phyloP scores from a whole-genome alignment of 495 filamentous ascomycete genomes.

The Hypoxylon fuscum region DNA sequence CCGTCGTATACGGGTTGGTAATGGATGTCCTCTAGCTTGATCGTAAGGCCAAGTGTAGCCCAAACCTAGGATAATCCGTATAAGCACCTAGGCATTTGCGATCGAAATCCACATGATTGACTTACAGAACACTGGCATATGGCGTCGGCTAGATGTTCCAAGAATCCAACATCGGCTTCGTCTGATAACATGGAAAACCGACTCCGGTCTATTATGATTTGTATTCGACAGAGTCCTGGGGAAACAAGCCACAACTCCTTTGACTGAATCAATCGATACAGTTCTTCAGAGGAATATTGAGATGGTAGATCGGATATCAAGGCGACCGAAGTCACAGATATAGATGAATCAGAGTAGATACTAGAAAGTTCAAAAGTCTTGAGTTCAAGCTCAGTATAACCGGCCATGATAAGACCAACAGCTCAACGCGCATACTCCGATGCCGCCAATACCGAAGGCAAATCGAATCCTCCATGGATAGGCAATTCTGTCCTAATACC shows the following conservation, averaged over 20 bases:
- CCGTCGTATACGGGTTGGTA: slow-evolving; percentile 29
- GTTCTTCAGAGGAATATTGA: slow-evolving; percentile 18
- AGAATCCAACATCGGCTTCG: slow-evolving; percentile 23
- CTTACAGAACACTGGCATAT: slow-evolving; percentile 40
- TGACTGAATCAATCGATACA: slow-evolving; percentile 28
- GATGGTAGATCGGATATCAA: slow-evolving; percentile 28
- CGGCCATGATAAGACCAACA: slow-evolving; percentile 16
- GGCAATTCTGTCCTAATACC: background rate
- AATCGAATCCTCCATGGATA: background rate
- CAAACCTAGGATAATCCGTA: slow-evolving; percentile 30
- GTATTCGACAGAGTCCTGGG: slow-evolving; percentile 40
- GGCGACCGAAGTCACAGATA: slow-evolving; percentile 37
- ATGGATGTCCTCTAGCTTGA: slow-evolving; percentile 36
- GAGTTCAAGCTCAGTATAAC: slow-evolving; percentile 30
- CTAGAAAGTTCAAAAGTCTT: slow-evolving; percentile 34
- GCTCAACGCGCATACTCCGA: background rate
- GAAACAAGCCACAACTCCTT: slow-evolving; percentile 43
- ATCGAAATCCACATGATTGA: background rate
- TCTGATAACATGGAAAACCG: background rate
- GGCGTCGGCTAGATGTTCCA: slow-evolving; percentile 37
- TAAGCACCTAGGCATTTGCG: slow-evolving; percentile 27
- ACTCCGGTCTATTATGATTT: slow-evolving; percentile 30
- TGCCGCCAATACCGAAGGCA: background rate
- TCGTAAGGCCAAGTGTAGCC: slow-evolving; percentile 31
- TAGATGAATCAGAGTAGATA: slow-evolving; percentile 8